These are phyloP conservation scores for Rhodotorula graminis DNA, from an alignment of 768 basidiomycete species.

Conservation along the genomic window DNA sequence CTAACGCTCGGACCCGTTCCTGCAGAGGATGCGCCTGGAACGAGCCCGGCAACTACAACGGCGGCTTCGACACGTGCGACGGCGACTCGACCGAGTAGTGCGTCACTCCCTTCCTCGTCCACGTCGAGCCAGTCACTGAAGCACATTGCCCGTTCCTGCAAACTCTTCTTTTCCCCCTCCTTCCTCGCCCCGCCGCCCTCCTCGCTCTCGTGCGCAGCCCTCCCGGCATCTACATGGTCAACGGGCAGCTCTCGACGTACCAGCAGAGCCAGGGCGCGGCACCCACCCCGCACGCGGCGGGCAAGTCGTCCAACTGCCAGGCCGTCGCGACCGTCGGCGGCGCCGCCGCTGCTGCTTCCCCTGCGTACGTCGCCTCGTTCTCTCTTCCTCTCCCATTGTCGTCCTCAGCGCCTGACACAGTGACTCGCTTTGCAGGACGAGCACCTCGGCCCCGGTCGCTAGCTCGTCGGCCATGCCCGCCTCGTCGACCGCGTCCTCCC, in stretches of 20 bases:
- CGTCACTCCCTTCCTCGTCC: no score
- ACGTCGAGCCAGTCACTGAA: no score
- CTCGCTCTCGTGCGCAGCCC: constrained; percentile 1
- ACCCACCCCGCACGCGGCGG: constrained; percentile 52
- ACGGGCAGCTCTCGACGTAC: constrained; percentile 49
- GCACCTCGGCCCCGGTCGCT: background rate
- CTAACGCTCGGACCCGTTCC: no score
- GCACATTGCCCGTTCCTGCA: no score
- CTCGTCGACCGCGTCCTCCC: constrained; percentile 47
- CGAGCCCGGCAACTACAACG: constrained; percentile 42
- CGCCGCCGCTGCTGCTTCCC: constrained; percentile 35
- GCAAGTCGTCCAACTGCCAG: constrained; percentile 61
- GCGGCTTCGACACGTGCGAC: constrained; percentile 52
- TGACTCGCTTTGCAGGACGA: background rate
- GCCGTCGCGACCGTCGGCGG: constrained; percentile 56
- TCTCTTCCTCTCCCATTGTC: constrained; percentile 1
- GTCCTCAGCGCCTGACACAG: background rate
- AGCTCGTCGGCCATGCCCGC: constrained; percentile 46
- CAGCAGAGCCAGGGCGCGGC: constrained; percentile 49
- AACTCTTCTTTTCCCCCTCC: no score
- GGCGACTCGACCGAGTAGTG: constrained; percentile 43
- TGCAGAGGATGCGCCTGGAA: constrained; percentile 39
- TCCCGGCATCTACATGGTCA: constrained; percentile 47
- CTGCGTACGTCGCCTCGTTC: constrained; percentile 36
- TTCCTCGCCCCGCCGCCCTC: no score